phyloP scores from a whole-genome alignment of 2,329 filamentous ascomycete genomes.

The Boeremia lycopersici region DNA sequence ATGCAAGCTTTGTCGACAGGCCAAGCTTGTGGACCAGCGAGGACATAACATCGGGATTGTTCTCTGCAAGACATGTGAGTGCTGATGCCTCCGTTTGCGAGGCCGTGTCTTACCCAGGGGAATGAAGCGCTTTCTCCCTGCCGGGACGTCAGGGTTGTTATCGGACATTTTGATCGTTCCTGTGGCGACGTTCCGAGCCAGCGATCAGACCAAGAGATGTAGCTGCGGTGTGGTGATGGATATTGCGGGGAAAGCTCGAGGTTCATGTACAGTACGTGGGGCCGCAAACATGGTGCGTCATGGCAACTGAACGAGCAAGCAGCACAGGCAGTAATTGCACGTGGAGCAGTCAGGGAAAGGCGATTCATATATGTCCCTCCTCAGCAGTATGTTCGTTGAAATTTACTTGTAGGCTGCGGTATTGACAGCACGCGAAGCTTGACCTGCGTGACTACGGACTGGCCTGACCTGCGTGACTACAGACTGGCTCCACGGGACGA shows the following conservation, averaged over 20 bases:
- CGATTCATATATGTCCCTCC: too few species aligned
- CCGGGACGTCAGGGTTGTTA: conserved; percentile 40
- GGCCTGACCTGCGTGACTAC: too few species aligned
- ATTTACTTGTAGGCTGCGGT: too few species aligned
- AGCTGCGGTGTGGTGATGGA: background rate
- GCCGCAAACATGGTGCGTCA: conserved; percentile 15
- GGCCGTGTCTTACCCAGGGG: conserved; percentile 40
- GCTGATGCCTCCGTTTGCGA: background rate
- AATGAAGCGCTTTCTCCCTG: conserved; percentile 44
- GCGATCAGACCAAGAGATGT: background rate
- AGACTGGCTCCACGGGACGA: background rate
- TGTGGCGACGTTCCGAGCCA: background rate
- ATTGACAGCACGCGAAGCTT: background rate
- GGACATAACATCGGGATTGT: conserved; percentile 92
- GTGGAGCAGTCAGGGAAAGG: background rate
- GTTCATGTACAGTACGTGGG: conserved; percentile 7
- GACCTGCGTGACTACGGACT: background rate
- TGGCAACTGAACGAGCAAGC: background rate
- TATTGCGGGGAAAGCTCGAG: conserved; percentile 8
- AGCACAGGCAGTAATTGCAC: background rate
- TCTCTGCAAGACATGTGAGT: conserved; percentile 53
- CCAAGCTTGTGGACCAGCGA: conserved; percentile 83
- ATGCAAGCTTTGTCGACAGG: conserved; percentile 74
- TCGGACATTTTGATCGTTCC: conserved; percentile 34
- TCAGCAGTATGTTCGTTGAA: too few species aligned